These are phyloP conservation scores for Arabidopsis hybrid DNA, from an alignment of 441 rosid species.

Conservation along the genomic window DNA sequence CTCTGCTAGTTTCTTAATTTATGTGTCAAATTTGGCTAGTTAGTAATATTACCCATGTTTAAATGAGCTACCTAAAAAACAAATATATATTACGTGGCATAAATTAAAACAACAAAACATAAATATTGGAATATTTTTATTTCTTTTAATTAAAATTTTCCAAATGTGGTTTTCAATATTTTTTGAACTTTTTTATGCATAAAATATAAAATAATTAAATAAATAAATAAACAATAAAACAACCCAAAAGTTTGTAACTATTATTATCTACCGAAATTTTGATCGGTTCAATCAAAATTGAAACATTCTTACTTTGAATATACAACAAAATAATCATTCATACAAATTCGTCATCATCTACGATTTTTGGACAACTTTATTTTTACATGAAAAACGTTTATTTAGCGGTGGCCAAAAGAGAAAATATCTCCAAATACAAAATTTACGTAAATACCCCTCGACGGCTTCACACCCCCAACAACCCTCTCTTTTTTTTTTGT, in stretches of 20 bases:
- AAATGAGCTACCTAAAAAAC: not conserved
- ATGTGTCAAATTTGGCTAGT: no score
- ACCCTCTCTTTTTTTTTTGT: not conserved
- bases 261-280: not conserved
- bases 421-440: not conserved
- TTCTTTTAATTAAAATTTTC: not conserved
- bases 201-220: no score
- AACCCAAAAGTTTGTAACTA: not conserved
- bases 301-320: not conserved
- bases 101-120: not conserved
- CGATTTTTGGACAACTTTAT: not conserved
- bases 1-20: no score
- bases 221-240: not conserved
- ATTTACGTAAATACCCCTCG: slow-evolving; percentile 31
- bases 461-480: slow-evolving; percentile 37
- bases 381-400: slow-evolving; percentile 33
- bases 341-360: no score
- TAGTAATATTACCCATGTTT: no score
- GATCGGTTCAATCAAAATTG: not conserved
- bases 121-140: not conserved
- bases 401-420: not conserved
- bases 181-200: not conserved
- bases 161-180: not conserved
- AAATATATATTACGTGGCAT: not conserved
- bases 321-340: not conserved